Base-by-base conservation (phyloP, 225 moss, liverwort and hornwort genomes). In the Climacium dendroides region DNA sequence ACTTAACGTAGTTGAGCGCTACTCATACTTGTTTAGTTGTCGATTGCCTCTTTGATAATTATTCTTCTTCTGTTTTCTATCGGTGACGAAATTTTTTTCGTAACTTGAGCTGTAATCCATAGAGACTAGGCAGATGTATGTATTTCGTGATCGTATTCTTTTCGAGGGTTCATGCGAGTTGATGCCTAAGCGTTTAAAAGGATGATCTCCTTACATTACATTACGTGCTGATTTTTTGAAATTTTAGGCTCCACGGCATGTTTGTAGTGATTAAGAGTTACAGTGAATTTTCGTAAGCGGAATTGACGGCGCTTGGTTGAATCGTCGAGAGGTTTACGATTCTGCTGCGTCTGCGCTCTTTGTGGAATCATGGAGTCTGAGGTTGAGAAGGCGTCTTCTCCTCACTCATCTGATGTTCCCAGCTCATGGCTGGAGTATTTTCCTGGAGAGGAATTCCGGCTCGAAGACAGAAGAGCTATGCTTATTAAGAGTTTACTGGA, bases 381-480 rank as follows among this genome's bases (percentile, higher is more conserved):
- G 78, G 90, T 79, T 69, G 89, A 90, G 83, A 93, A 91, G 72
- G 82, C 91, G 61, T 90, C 93, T 59, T 93, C 88, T 85, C 90
- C 94, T 80, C 88, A 91, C 78, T 72, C 86, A 39, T 86, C 88
- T 48, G 79, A 80, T 72, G 84, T 92, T 83, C 96, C 96, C 23
- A 87, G 85, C 81, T 95, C 97, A 29, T 99, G 98, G 98, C 87
- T 89, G 58, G 93, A 95, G 93, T 99, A 99, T 67, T 99, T 99
- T 86, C 96, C 98, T 7, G 97, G 94, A 70, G 95, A 93, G 78
- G 93, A 93, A 41, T 96, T 91, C 85, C 89, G 84, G 37, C 87
- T 80, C 16, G 90, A 89, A 4, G 95, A 97, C 82, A 85, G 86
- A 64, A 90, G 91, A 86, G 96, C 86, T n/a, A 20, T 89, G 86